A percentile compares a stretch with the other conserved stretches of the same genome.
Evolutionary conservation across 1,284 basidiomycete genomes (phyloP).

Genomic region (Moesziomyces sp.): DNA sequence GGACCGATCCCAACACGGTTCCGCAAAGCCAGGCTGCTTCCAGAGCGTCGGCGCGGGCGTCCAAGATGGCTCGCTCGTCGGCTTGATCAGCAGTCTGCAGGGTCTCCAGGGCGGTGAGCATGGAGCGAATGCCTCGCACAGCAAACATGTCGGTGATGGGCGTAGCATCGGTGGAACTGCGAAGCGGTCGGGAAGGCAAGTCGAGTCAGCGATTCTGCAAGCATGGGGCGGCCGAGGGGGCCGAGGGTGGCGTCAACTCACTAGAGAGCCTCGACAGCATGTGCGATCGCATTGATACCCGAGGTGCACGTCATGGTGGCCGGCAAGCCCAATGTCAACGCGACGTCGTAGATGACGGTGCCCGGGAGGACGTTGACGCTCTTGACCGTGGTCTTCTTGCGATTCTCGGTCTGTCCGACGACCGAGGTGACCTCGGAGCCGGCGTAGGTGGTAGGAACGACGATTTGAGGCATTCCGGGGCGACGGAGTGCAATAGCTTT

Average conservation of each 20-base stretch:
- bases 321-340: slow-evolving; percentile 70
- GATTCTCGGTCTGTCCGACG: slow-evolving; percentile 71
- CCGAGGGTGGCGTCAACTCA: background rate
- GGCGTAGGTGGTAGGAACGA: slow-evolving; percentile 71
- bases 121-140: slow-evolving; percentile 69
- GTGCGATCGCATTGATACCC: slow-evolving; percentile 71
- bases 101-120: slow-evolving; percentile 68
- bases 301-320: slow-evolving; percentile 69
- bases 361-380: slow-evolving; percentile 70
- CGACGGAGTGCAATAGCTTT: slow-evolving; percentile 70
- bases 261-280: slow-evolving; percentile 60
- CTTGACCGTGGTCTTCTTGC: slow-evolving; percentile 70
- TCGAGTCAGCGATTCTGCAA: background rate
- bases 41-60: slow-evolving; percentile 70
- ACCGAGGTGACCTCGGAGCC: slow-evolving; percentile 71
- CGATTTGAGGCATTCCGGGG: slow-evolving; percentile 70
- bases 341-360: slow-evolving; percentile 71
- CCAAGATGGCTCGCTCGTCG: slow-evolving; percentile 42
- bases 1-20: slow-evolving; percentile 69
- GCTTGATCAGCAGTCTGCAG: slow-evolving; percentile 65
- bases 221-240: too few species aligned
- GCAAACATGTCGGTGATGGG: slow-evolving; percentile 70
- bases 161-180: slow-evolving; percentile 69
- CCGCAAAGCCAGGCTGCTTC: slow-evolving; percentile 71
- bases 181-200: slow-evolving; percentile 69